Evolutionary conservation across 768 basidiomycete species (phyloP), one percentile per base, ranked within the genome.

Genomic region (Leccinum disarticulatum): DNA sequence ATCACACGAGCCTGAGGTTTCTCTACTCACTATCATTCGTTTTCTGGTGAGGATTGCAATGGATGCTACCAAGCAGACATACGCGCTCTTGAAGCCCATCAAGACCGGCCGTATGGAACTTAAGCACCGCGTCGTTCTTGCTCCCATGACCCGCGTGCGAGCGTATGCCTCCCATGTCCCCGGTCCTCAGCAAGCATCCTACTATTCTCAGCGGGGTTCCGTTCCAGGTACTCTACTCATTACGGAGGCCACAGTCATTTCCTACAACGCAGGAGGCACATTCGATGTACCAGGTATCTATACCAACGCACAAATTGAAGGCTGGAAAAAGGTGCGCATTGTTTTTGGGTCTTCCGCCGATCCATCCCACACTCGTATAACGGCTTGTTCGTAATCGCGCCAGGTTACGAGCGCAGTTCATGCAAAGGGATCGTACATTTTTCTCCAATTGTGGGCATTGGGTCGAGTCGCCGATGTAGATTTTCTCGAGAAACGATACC

Each of bases 211-310:
- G 64, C 78, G 84, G 0, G 76, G 73, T 5, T 72, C 74, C 35
- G 64, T 69, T 0, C 78, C 81, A 0, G 86, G 86, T 0, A 85
- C 81, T 0, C 70, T 88, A 10, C 70, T 85, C 48, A 78, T 90
- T 57, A 71, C 83, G 2, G 86, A 89, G 69, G 86, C 77, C 0
- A 84, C 84, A 2, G 73, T 79, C 54, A 80, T 89, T 52, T 77
- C 81, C 0, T 68, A 17, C 2, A 64, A 78, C 14, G 84, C 85
- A 0, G 83, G 81, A 3, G 86, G 84, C 1, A 76, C 72, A 46
- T 53, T 58, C 2, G 71, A 83, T 56, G 78, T 81, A 0, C 89
- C 88, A 2, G 89, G 88, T 1, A 83, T 90, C 56, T 90, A 81
- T 77, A 83, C 69, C n/a, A 68, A 80, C 3, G 83, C 80, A 25